These are phyloP conservation scores for Symbiodinium pilosum DNA, from an alignment of 73 alveolate species.

Conservation along the genomic window DNA sequence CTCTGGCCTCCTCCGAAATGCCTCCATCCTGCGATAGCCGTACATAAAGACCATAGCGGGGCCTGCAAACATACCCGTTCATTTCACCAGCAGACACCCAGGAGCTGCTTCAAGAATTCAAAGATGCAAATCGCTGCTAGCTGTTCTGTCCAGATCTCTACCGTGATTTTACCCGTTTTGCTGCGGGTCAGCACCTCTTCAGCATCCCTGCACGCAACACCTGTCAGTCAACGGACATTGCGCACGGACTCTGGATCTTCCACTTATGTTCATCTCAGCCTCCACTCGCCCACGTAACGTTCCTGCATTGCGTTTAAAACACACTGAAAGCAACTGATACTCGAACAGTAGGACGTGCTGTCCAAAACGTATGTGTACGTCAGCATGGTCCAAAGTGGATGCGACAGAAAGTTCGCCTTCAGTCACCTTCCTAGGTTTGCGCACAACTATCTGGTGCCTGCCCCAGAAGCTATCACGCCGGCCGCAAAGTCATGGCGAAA, in stretches of 20 bases:
- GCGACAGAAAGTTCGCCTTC: constrained; percentile 5
- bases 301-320: not conserved
- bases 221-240: not conserved
- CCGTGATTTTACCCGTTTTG: not conserved
- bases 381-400: constrained; percentile 39
- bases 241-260: not conserved
- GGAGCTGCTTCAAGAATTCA: too few species aligned
- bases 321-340: not conserved
- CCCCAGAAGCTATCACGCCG: not conserved
- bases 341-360: not conserved
- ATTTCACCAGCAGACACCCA: not conserved
- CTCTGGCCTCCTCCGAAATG: not conserved
- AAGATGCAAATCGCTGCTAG: too few species aligned
- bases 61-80: not conserved
- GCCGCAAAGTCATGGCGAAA: not conserved
- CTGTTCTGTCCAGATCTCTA: too few species aligned
- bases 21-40: constrained; percentile 7
- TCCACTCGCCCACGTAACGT: constrained; percentile 77
- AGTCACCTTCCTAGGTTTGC: not conserved
- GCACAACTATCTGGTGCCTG: not conserved
- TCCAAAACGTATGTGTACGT: constrained; percentile 12
- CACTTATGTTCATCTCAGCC: not conserved
- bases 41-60: constrained; percentile 87
- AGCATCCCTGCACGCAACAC: constrained; percentile 47
- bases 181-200: constrained; percentile 6